phyloP scores from a whole-genome alignment of 73 alveolate species.

The Halteria grandinella region DNA sequence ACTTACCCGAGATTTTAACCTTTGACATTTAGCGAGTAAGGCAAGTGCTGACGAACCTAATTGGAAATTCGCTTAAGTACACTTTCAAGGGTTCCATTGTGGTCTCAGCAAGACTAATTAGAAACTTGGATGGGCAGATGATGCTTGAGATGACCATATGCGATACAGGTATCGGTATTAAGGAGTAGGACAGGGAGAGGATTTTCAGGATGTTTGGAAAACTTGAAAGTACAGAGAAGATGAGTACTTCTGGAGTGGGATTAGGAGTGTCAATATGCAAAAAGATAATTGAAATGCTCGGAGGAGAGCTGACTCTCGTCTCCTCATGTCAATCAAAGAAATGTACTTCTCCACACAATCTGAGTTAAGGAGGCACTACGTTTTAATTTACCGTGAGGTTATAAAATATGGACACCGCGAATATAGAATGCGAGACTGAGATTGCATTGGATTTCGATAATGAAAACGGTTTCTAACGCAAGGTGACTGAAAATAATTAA shows the following conservation, averaged over 20 bases:
- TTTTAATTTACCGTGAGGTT: too few species aligned
- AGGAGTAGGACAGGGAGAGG: slow-evolving; percentile 10
- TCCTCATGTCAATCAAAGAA: too few species aligned
- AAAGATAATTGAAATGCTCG: slow-evolving; percentile 50
- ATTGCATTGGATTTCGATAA: too few species aligned
- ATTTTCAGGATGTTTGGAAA: slow-evolving; percentile 76
- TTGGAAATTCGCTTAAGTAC: slow-evolving; percentile 4
- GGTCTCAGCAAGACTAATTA: background rate
- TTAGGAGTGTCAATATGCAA: slow-evolving; percentile 76
- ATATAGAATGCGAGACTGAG: too few species aligned
- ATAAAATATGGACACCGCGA: too few species aligned
- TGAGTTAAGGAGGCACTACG: too few species aligned
- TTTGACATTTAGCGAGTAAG: slow-evolving; percentile 13
- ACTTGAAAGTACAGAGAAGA: slow-evolving; percentile 56
- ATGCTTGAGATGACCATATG: background rate
- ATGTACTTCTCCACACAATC: too few species aligned
- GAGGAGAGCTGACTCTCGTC: too few species aligned
- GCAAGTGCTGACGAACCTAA: background rate
- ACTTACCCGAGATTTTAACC: too few species aligned
- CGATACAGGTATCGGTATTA: slow-evolving; percentile 33
- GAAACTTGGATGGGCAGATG: too few species aligned
- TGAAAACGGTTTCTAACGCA: too few species aligned
- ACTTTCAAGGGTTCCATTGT: background rate
- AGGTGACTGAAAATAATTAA: too few species aligned
- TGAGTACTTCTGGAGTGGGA: slow-evolving; percentile 77